Conservation (phyloP, 1,284 basidiomycete species). For the Phaffia rhodozyma region DNA sequence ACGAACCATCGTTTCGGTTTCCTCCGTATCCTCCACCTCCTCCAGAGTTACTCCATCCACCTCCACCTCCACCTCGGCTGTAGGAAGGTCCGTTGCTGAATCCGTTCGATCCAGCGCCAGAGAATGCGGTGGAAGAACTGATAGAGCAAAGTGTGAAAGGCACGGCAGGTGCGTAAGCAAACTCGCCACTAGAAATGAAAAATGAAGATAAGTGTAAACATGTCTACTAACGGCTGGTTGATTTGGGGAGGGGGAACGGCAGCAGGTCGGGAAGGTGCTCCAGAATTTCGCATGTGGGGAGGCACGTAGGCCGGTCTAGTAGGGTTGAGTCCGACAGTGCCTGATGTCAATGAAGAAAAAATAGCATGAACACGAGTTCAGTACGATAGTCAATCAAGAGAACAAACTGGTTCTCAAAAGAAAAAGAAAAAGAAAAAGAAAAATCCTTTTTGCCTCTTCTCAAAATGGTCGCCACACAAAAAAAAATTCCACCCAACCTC, state of each 20-base stretch:
- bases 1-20: conserved; percentile 58
- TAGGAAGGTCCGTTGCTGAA: conserved; percentile 42
- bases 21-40: conserved; percentile 41
- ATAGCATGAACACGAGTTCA: background rate
- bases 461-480: no score
- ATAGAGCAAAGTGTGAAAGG: background rate
- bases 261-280: conserved; percentile 42
- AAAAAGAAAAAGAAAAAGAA: background rate
- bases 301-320: conserved; percentile 78
- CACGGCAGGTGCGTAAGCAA: background rate
- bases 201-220: background rate
- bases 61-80: conserved; percentile 33
- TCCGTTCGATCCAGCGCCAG: conserved; percentile 31
- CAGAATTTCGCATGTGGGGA: conserved; percentile 58
- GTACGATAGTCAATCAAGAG: no score
- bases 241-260: conserved; percentile 38
- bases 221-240: background rate
- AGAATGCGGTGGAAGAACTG: conserved; percentile 29
- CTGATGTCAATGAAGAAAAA: conserved; percentile 33
- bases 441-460: background rate
- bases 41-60: conserved; percentile 43
- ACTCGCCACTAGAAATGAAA: background rate
- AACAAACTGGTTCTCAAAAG: background rate
- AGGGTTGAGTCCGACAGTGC: conserved; percentile 58
- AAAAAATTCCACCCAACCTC: no score